These are phyloP conservation scores for Dothistroma pini DNA, from an alignment of 2,329 filamentous ascomycete genomes.

Conservation along the genomic window DNA sequence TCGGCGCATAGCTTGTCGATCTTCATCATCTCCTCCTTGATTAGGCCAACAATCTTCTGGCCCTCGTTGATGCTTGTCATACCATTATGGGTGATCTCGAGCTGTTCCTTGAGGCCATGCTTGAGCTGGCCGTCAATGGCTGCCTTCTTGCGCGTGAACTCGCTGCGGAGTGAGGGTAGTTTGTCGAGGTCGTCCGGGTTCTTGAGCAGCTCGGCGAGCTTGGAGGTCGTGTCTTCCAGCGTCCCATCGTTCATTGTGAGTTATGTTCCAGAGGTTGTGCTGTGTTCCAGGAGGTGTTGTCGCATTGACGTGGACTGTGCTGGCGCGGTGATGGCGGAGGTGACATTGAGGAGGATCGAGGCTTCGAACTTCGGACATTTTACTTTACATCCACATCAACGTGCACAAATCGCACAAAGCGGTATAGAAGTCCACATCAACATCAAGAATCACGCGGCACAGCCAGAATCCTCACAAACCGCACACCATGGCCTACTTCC, in stretches of 20 bases:
- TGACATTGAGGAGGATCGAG: background rate
- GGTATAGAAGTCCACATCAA: background rate
- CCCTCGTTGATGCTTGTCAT: conserved; percentile 86
- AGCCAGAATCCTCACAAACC: background rate
- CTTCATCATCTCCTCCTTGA: conserved; percentile 98
- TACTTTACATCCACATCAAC: background rate
- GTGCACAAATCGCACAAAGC: background rate
- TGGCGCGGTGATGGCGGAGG: background rate
- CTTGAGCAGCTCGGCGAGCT: conserved; percentile 87
- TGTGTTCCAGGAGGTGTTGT: conserved; percentile 1
- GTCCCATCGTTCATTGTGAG: conserved; percentile 30
- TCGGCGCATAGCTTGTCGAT: conserved; percentile 97
- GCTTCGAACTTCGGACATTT: background rate
- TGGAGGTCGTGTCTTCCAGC: conserved; percentile 42
- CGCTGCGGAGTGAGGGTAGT: conserved; percentile 80
- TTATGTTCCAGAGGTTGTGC: background rate
- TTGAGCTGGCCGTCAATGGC: conserved; percentile 88
- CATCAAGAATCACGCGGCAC: background rate
- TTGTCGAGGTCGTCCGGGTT: conserved; percentile 98
- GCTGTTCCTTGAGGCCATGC: conserved; percentile 81
- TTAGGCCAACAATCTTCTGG: conserved; percentile 84
- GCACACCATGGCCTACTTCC: conserved; percentile 60
- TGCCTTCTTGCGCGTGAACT: conserved; percentile 91
- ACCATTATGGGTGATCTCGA: conserved; percentile 89
- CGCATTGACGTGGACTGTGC: background rate